phyloP scores from a whole-genome alignment of 75 land plant species.

The Gnetum montanum region DNA sequence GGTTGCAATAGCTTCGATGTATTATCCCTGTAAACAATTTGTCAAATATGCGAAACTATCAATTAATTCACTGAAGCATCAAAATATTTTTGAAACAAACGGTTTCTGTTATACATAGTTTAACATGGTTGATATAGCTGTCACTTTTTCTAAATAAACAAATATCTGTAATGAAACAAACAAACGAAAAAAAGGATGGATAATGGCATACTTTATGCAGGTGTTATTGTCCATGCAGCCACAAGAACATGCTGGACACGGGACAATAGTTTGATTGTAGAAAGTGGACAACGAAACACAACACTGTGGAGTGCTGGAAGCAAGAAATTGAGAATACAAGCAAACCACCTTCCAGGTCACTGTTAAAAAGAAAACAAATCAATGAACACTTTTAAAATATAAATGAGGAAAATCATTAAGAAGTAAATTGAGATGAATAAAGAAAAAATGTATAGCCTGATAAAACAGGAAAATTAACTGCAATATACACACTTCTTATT shows the following conservation, averaged over 20 bases:
- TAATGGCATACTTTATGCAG: conserved; percentile 47
- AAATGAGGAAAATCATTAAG: no score
- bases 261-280: conserved; percentile 61
- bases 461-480: no score
- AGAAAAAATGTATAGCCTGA: no score
- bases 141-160: no score
- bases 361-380: conserved; percentile 22
- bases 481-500: no score
- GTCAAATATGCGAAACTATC: not conserved
- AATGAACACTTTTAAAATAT: not conserved
- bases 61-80: no score
- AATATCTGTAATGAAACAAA: no score
- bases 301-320: conserved; percentile 48
- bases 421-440: no score
- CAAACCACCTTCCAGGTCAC: conserved; percentile 89
- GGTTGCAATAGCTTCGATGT: not conserved
- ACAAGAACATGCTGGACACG: conserved; percentile 67
- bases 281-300: conserved; percentile 78
- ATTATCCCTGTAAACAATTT: not conserved
- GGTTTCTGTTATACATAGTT: no score
- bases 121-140: no score
- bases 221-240: conserved; percentile 43
- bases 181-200: no score
- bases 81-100: no score
- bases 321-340: conserved; percentile 63